Conservation (phyloP, 345 rosid species). For the Ricinus communis region DNA sequence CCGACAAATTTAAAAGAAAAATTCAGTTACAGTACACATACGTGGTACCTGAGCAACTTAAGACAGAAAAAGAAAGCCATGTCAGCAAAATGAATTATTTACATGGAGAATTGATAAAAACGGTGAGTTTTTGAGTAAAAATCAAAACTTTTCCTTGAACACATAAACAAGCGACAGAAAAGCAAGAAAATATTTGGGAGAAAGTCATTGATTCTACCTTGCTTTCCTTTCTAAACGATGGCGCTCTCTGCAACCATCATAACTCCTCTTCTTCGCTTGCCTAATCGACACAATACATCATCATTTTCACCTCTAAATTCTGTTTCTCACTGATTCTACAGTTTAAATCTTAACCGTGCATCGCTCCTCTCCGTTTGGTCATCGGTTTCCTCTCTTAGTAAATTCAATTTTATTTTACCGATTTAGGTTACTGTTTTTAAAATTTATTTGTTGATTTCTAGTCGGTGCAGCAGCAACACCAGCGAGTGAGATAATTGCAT, state of each 20-base stretch:
- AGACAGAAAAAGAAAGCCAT: too few species aligned
- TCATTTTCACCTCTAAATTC: conserved; percentile 24
- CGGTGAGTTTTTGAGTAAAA: too few species aligned
- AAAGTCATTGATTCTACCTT: too few species aligned
- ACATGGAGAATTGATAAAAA: too few species aligned
- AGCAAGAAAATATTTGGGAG: too few species aligned
- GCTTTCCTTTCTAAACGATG: conserved; percentile 32
- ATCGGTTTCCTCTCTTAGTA: conserved; percentile 46
- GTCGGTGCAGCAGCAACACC: conserved; percentile 34
- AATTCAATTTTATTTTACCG: not conserved
- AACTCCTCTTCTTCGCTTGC: conserved; percentile 33
- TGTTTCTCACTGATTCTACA: conserved; percentile 40
- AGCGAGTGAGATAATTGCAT: conserved; percentile 49
- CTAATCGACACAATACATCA: not conserved
- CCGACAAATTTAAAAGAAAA: too few species aligned
- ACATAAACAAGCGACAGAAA: too few species aligned
- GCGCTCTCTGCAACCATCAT: conserved; percentile 40
- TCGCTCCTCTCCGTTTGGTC: conserved; percentile 51
- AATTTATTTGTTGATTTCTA: not conserved
- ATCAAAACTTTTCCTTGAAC: too few species aligned
- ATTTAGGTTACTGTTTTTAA: not conserved
- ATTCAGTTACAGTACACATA: too few species aligned
- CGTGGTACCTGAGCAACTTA: too few species aligned
- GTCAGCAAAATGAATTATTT: too few species aligned
- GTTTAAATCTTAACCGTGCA: conserved; percentile 39